These are phyloP conservation scores for Noccaea bulbosa DNA, from an alignment of 345 rosid species.

Conservation along the genomic window DNA sequence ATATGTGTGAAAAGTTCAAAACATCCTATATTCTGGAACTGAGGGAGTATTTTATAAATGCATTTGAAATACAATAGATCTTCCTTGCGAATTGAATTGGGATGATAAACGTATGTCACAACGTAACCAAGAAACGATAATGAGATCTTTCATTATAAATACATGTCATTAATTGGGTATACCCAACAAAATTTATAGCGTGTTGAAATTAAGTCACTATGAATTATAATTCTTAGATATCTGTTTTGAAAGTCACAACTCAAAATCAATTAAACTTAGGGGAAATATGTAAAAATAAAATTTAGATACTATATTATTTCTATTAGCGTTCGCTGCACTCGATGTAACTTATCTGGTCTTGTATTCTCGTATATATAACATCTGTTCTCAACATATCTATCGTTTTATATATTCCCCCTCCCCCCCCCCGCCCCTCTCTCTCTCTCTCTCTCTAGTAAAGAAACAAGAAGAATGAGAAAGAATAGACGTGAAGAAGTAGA, in stretches of 20 bases:
- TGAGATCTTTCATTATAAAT: neutral
- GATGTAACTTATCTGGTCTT: slow-evolving; percentile 9
- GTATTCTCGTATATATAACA: neutral
- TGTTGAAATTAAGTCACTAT: neutral
- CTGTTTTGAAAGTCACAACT: no score
- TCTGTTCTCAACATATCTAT: neutral
- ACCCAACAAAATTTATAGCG: neutral
- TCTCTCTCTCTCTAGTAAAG: neutral
- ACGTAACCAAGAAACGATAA: neutral
- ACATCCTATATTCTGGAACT: no score
- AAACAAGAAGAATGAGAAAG: slow-evolving; percentile 36
- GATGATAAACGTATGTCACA: neutral
- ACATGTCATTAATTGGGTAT: neutral
- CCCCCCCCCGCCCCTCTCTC: slow-evolving; percentile 21
- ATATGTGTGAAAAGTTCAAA: no score
- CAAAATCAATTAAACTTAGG: no score
- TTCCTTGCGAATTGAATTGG: neutral
- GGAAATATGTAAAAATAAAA: no score
- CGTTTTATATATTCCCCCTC: neutral
- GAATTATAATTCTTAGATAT: no score
- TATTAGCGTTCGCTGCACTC: neutral
- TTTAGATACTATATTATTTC: neutral
- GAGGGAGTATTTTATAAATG: neutral
- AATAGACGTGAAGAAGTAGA: slow-evolving; percentile 32
- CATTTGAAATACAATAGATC: neutral